Evolutionary conservation across 371 early-diverging fungal genomes (phyloP).

Genomic region (Mucor sp.): DNA sequence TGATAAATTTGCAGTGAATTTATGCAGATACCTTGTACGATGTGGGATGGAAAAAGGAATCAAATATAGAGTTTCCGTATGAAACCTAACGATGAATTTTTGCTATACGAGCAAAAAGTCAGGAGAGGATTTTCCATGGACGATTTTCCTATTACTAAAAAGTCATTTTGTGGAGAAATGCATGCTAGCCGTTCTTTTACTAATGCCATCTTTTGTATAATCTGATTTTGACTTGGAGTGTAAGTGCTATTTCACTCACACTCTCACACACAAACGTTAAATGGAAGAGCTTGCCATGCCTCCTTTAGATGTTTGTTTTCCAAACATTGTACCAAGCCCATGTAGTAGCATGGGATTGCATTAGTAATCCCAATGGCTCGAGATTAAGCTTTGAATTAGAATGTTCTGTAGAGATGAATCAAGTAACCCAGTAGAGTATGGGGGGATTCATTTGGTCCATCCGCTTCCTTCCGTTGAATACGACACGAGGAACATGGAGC

Average conservation of each 20-base stretch:
- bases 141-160: neutral
- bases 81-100: neutral
- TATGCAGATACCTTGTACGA: neutral
- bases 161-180: neutral
- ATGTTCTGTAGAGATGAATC: neutral
- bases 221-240: neutral
- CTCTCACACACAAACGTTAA: neutral
- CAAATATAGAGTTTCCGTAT: neutral
- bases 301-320: neutral
- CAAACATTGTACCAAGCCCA: neutral
- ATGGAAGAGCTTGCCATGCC: neutral
- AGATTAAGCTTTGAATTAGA: neutral
- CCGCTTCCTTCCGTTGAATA: neutral
- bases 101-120: neutral
- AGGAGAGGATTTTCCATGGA: neutral
- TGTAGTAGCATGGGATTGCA: neutral
- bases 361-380: neutral
- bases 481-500: neutral
- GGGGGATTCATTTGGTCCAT: neutral
- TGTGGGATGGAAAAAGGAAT: neutral
- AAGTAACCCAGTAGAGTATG: neutral
- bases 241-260: neutral
- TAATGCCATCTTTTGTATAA: neutral
- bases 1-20: neutral
- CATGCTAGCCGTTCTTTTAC: neutral